These are phyloP conservation scores for Aphanocladium album DNA, from an alignment of 2,329 filamentous ascomycete species.

Conservation along the genomic window DNA sequence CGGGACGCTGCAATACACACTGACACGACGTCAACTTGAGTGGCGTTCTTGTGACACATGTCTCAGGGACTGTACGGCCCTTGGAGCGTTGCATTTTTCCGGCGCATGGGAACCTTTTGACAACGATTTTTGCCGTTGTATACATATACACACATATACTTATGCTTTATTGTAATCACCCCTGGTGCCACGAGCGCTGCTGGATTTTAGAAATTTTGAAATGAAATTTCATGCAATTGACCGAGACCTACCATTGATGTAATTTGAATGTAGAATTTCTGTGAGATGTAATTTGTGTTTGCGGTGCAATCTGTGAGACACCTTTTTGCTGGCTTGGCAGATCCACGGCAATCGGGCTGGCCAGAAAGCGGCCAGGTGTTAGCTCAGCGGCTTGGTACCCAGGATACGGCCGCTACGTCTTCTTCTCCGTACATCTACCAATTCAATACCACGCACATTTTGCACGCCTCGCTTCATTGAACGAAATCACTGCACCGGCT, in stretches of 20 bases:
- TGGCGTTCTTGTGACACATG: not conserved
- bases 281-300: too few species aligned
- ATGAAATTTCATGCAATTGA: not conserved
- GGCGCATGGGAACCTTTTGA: conserved; percentile 11
- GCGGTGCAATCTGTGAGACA: not conserved
- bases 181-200: not conserved
- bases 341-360: not conserved
- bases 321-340: not conserved
- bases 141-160: conserved; percentile 8
- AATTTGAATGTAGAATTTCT: too few species aligned
- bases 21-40: not conserved
- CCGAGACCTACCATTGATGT: too few species aligned
- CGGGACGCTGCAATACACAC: not conserved
- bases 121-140: conserved; percentile 12
- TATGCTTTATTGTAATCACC: conserved; percentile 11
- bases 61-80: not conserved
- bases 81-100: conserved; percentile 12
- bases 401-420: not conserved
- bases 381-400: not conserved
- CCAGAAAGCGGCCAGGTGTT: conserved; percentile 5
- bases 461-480: not conserved
- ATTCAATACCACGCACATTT: not conserved
- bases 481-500: not conserved
- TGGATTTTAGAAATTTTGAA: not conserved
- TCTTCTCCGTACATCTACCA: not conserved